phyloP scores from a whole-genome alignment of 805 yeast genomes.

The Nakazawaea molendinolei region DNA sequence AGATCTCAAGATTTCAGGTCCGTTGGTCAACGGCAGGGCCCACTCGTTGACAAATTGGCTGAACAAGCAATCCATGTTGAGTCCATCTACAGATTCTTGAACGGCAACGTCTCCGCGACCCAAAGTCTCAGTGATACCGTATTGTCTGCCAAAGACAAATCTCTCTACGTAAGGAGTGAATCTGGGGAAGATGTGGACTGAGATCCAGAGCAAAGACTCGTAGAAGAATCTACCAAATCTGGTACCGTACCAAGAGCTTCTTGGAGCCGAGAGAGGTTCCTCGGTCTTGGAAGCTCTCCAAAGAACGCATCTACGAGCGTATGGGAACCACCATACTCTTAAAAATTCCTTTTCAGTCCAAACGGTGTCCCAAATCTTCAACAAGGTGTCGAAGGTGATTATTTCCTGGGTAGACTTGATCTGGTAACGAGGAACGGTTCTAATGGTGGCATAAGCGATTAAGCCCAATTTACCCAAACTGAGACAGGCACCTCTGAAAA shows the following conservation, averaged over 20 bases:
- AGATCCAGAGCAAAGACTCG: conserved; percentile 70
- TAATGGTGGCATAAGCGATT: conserved; percentile 75
- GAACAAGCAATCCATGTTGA: conserved; percentile 93
- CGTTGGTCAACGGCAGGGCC: conserved; percentile 85
- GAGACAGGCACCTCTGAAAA: conserved; percentile 76
- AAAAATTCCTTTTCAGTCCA: conserved; percentile 91
- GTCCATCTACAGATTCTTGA: conserved; percentile 75
- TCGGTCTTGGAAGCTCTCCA: conserved; percentile 85
- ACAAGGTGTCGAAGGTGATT: conserved; percentile 65
- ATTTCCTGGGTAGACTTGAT: conserved; percentile 78
- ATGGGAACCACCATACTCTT: conserved; percentile 98
- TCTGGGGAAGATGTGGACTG: conserved; percentile 66
- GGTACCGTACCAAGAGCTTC: conserved; percentile 83
- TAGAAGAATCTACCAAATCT: conserved; percentile 71
- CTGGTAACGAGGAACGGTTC: conserved; percentile 80
- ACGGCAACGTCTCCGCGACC: conserved; percentile 58
- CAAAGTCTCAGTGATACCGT: conserved; percentile 64
- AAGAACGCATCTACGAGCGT: conserved; percentile 73
- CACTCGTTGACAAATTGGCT: conserved; percentile 94
- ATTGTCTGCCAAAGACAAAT: conserved; percentile 81
- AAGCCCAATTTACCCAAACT: conserved; percentile 91
- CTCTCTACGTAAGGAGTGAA: conserved; percentile 81
- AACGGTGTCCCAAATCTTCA: conserved; percentile 66
- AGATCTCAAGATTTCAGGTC: conserved; percentile 62
- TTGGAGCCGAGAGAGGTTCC: conserved; percentile 56